These are phyloP conservation scores for Meyerozyma elateridarum DNA, from an alignment of 1,139 yeast genomes.

Conservation along the genomic window DNA sequence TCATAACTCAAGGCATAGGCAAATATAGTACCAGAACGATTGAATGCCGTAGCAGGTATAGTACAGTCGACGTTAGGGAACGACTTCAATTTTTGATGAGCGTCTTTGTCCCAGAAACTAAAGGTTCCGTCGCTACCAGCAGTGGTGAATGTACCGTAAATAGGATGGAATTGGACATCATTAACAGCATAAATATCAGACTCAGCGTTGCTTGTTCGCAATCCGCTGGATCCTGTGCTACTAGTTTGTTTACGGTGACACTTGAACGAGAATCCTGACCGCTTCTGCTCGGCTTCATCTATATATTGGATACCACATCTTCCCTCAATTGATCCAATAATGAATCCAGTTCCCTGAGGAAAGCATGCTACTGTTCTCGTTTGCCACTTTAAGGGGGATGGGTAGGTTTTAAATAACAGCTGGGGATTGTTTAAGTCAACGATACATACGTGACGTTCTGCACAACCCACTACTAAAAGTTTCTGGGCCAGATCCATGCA, in stretches of 20 bases:
- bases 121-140: slow-evolving; percentile 95
- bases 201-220: slow-evolving; percentile 33
- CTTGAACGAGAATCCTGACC: slow-evolving; percentile 80
- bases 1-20: slow-evolving; percentile 94
- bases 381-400: slow-evolving; percentile 90
- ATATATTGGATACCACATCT: slow-evolving; percentile 95
- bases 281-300: slow-evolving; percentile 72
- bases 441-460: slow-evolving; percentile 77
- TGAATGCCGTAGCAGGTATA: slow-evolving; percentile 76
- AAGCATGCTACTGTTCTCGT: slow-evolving; percentile 80
- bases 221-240: slow-evolving; percentile 27
- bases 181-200: slow-evolving; percentile 72
- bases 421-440: slow-evolving; percentile 83
- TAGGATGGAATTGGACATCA: slow-evolving; percentile 81
- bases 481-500: slow-evolving; percentile 82
- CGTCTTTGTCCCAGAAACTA: slow-evolving; percentile 95
- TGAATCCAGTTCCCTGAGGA: slow-evolving; percentile 88
- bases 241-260: slow-evolving; percentile 67
- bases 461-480: slow-evolving; percentile 85
- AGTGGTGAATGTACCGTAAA: slow-evolving; percentile 85
- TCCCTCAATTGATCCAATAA: slow-evolving; percentile 92
- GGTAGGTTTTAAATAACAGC: slow-evolving; percentile 65
- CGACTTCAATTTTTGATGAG: slow-evolving; percentile 80
- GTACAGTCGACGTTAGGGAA: slow-evolving; percentile 71
- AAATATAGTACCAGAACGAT: slow-evolving; percentile 74